A percentile compares a stretch with the other conserved stretches of the same genome.
Evolutionary conservation across 306 rosid species (phyloP).

Genomic region (Glycine latifolia): DNA sequence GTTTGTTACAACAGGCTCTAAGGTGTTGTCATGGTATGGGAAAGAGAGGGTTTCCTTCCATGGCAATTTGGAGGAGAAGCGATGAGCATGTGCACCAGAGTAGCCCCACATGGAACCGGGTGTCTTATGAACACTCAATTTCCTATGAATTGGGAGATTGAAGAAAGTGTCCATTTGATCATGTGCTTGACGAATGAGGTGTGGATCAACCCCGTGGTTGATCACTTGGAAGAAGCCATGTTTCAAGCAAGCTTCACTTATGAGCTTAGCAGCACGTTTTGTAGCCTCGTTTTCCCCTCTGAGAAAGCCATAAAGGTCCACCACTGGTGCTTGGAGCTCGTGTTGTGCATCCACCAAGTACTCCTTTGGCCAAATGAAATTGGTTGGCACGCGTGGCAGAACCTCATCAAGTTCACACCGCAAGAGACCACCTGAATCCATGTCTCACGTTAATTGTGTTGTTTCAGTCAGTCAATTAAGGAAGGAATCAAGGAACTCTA

Average conservation of each 20-base stretch:
- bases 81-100: constrained; percentile 75
- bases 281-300: constrained; percentile 59
- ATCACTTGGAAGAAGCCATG: constrained; percentile 85
- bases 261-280: constrained; percentile 48
- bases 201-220: constrained; percentile 68
- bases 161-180: constrained; percentile 59
- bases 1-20: constrained; percentile 48
- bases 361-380: constrained; percentile 69
- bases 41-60: constrained; percentile 93
- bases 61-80: constrained; percentile 71
- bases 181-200: constrained; percentile 54
- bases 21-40: constrained; percentile 44
- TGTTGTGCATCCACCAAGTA: constrained; percentile 51
- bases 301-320: constrained; percentile 69
- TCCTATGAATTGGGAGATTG: constrained; percentile 57
- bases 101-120: constrained; percentile 63
- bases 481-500: not conserved
- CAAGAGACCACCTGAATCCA: constrained; percentile 48
- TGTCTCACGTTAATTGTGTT: not conserved
- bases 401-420: constrained; percentile 31
- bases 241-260: constrained; percentile 57
- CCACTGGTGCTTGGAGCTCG: constrained; percentile 59
- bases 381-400: constrained; percentile 48
- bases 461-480: not conserved
- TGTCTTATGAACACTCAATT: constrained; percentile 39